These are phyloP conservation scores for Penicillium thymicola DNA, from an alignment of 2,329 filamentous ascomycete genomes.

Conservation along the genomic window DNA sequence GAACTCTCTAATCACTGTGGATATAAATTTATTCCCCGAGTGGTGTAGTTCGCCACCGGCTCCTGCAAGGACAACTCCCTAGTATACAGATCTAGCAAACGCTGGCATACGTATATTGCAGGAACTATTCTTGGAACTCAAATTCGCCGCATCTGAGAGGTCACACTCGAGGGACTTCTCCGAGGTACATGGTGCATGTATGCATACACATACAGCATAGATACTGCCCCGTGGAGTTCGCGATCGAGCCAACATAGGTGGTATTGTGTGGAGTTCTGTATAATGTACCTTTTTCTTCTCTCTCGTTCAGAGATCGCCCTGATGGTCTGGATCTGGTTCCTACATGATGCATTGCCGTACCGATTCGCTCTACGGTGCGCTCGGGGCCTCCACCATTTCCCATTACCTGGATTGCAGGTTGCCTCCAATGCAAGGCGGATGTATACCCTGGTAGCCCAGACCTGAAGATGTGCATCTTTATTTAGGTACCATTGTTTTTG, in stretches of 20 bases:
- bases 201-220: conserved; percentile 1
- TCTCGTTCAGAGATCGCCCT: background rate
- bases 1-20: background rate
- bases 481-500: conserved; percentile 20
- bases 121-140: conserved; percentile 20
- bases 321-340: background rate
- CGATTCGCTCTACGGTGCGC: background rate
- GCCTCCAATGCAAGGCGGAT: conserved; percentile 24
- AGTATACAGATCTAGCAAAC: conserved; percentile 18
- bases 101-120: background rate
- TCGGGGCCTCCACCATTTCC: conserved; percentile 8
- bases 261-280: background rate
- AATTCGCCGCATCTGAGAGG: conserved; percentile 26
- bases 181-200: conserved; percentile 6
- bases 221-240: conserved; percentile 15
- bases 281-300: background rate
- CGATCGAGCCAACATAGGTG: conserved; percentile 9
- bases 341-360: background rate
- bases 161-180: conserved; percentile 13
- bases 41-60: conserved; percentile 10
- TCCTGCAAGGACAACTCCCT: conserved; percentile 22
- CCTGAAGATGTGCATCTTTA: conserved; percentile 9
- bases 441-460: conserved; percentile 5
- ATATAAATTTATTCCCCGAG: conserved; percentile 18
- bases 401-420: conserved; percentile 20